These are phyloP conservation scores for Pseudevernia furfuracea DNA, from an alignment of 495 filamentous ascomycete species.

Conservation along the genomic window DNA sequence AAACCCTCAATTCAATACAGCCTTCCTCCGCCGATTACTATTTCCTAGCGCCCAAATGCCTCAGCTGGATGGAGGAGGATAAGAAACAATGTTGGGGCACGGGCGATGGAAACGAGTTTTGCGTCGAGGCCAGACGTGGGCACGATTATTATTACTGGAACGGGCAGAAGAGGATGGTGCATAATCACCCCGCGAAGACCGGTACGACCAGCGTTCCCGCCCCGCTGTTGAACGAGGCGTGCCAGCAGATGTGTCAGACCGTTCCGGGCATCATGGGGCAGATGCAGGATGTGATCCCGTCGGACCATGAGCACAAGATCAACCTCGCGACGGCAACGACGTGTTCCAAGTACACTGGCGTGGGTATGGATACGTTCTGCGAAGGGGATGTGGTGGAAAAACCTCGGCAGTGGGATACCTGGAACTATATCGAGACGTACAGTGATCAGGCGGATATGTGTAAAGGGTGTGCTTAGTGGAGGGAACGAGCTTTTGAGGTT, in stretches of 20 bases:
- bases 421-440: conserved; percentile 5
- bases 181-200: background rate
- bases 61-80: background rate
- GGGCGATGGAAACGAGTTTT: background rate
- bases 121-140: background rate
- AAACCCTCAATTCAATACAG: background rate
- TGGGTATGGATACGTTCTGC: background rate
- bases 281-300: background rate
- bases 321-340: background rate
- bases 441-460: conserved; percentile 3
- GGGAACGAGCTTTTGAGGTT: background rate
- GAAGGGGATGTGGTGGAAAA: background rate
- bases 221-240: background rate
- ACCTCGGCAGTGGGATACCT: background rate
- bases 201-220: background rate
- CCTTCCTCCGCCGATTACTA: background rate
- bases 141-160: background rate
- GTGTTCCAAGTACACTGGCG: rapidly evolving
- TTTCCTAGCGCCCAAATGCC: background rate
- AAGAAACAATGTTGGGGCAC: background rate
- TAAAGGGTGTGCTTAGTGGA: background rate
- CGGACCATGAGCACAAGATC: background rate
- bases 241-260: background rate
- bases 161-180: background rate
- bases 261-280: background rate